Conservation (phyloP, 2,329 filamentous ascomycete species). For the Calonectria naviculata region DNA sequence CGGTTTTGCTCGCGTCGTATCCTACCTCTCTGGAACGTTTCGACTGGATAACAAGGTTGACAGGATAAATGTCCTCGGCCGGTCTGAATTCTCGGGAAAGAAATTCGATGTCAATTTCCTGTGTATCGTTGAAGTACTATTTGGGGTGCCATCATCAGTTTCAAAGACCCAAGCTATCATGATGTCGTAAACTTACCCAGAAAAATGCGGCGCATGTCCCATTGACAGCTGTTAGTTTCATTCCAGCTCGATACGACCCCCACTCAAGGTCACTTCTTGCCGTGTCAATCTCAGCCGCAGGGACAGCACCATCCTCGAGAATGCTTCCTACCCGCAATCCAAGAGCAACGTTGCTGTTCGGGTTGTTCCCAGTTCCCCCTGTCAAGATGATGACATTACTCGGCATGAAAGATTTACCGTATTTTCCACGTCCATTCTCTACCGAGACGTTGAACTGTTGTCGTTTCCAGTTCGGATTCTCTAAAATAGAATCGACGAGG, state of each 20-base stretch:
- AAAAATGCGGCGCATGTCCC: slow-evolving; percentile 86
- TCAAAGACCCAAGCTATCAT: background rate
- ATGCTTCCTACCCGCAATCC: slow-evolving; percentile 64
- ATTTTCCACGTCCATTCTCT: slow-evolving; percentile 68
- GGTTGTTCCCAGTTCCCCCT: slow-evolving; percentile 54
- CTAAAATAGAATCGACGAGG: slow-evolving; percentile 59
- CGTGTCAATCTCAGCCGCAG: slow-evolving; percentile 73
- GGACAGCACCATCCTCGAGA: slow-evolving; percentile 63
- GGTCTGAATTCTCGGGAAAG: slow-evolving; percentile 73
- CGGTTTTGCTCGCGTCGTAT: slow-evolving; percentile 71
- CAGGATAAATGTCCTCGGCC: slow-evolving; percentile 61
- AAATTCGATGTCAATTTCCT: slow-evolving; percentile 86
- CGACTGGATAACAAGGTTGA: slow-evolving; percentile 83
- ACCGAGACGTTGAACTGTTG: slow-evolving; percentile 75
- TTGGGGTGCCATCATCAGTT: slow-evolving; percentile 2
- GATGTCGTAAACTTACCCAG: slow-evolving; percentile 64
- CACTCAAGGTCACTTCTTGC: slow-evolving; percentile 71
- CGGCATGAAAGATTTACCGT: slow-evolving; percentile 71
- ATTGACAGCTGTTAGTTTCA: slow-evolving; percentile 69
- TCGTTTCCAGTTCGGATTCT: slow-evolving; percentile 70
- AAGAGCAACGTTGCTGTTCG: slow-evolving; percentile 61
- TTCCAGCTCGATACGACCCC: slow-evolving; percentile 75
- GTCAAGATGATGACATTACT: slow-evolving; percentile 65
- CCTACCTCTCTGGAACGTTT: slow-evolving; percentile 66
- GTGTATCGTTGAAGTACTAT: slow-evolving; percentile 81